Conservation (phyloP, 2,329 filamentous ascomycete genomes). For the Fusarium verrucosum region DNA sequence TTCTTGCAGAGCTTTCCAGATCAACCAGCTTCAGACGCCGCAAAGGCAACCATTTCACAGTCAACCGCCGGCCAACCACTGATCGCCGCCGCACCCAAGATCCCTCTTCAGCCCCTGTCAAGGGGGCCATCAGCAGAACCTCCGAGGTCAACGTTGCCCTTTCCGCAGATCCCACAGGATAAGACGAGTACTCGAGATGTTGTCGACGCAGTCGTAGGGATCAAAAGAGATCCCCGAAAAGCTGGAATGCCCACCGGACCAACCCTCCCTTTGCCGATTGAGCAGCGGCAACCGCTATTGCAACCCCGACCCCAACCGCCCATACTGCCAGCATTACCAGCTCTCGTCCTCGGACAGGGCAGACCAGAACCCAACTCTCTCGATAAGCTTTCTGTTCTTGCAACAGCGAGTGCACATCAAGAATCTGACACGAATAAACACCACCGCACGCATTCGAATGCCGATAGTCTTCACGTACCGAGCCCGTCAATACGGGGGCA, state of each 20-base stretch:
- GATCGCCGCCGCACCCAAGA: constrained; percentile 24
- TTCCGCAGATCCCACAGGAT: constrained; percentile 27
- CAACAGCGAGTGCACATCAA: constrained; percentile 50
- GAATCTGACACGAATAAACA: constrained; percentile 40
- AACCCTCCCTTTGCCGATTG: constrained; percentile 23
- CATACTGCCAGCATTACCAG: constrained; percentile 31
- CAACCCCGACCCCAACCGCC: constrained; percentile 37
- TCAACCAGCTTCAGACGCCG: constrained; percentile 45
- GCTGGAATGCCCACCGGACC: constrained; percentile 7
- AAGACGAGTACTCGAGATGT: constrained; percentile 40
- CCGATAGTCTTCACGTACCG: constrained; percentile 40
- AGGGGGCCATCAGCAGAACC: constrained; percentile 34
- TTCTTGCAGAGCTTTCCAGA: constrained; percentile 52
- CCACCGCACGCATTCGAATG: constrained; percentile 27
- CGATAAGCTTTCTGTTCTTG: constrained; percentile 52
- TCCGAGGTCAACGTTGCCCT: constrained; percentile 16
- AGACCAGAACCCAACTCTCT: constrained; percentile 39
- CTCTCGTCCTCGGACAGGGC: constrained; percentile 41
- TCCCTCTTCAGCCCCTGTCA: constrained; percentile 35
- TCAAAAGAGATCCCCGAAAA: constrained; percentile 37
- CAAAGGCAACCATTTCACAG: constrained; percentile 40
- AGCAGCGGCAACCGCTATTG: constrained; percentile 35
- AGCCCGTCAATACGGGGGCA: constrained; percentile 36
- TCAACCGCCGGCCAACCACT: constrained; percentile 14
- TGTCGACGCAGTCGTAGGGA: constrained; percentile 42